Evolutionary conservation across 1,284 basidiomycete species (phyloP), one percentile per base, ranked within the genome.

Genomic region (Clitocybe nebularis): DNA sequence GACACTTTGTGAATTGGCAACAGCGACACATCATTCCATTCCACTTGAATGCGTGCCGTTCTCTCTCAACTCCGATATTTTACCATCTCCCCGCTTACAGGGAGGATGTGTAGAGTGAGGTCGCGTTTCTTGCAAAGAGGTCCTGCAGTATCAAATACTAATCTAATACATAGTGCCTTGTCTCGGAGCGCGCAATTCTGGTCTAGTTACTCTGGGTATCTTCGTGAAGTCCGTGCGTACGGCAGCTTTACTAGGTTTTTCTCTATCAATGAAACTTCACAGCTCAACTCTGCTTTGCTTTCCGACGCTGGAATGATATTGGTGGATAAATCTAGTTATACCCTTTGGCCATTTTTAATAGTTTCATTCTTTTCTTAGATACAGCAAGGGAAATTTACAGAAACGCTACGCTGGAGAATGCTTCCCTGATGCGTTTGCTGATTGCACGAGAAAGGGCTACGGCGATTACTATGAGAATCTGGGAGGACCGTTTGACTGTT

Each of bases 121-220:
- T n/a, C 42, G 25, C 40, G 11, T 36, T 11, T 4, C 13, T 9
- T 16, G 10, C 33, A 28, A 25, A 39, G 39, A 39, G 36, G 32
- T 40, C 43, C 16, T 25, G 25, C n/a, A 38, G 41, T 16, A 22
- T 6, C 20, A 16, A n/a, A 71, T 19, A 56, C 63, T 6, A 52
- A 58, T 29, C n/a, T n/a, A n/a, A n/a, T 68, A 69, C 14, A 19
- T 49, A 88, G 84, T 45, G 83, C 86, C 9, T 61, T 88, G 19
- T 79, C 84, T 10, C 68, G 84, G 40, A 88, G 86, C 55, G 75
- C 85, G 5, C 84, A 88, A 53, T 82, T 81, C 53, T 88, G 86
- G 85, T 84, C 86, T 5, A 87, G 84, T 49, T 89, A 87, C 59
- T 88, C 84, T 4, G 84, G 86, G 0, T 87, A 89, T 60, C 69